Base-by-base conservation (phyloP, 306 rosid species). In the Gastrolobium bilobum region DNA sequence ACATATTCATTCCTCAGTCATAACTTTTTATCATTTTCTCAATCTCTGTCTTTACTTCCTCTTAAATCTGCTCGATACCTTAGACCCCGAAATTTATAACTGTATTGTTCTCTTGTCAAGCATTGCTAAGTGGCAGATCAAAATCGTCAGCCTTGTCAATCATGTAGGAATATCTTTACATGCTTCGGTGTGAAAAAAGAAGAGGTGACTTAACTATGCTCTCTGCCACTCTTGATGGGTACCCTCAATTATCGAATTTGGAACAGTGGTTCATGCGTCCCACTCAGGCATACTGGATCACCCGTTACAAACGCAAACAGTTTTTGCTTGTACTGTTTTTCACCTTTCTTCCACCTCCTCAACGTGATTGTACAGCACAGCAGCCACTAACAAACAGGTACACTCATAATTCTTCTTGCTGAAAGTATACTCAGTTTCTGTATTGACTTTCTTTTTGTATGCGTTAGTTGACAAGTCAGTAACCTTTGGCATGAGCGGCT, bases 211-310 rank as follows among this genome's bases (percentile, higher is more conserved):
- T 35, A 6, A 37, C 6, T 44, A 61, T 61, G 68, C 46, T 34
- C 2, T 61, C 68, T 20, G 26, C 26, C 6, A 26, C 7, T 56
- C 35, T 33, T 35, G 37, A 51, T 15, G 6, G 37, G 14, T 47
- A 29, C 37, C 7, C 59, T 15, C 14, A 52, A 48, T 20, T 5
- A 71, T 73, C 57, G 60, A 15, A 51, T 15, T 37, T 8, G 48
- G 74, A 69, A 50, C 44, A 61, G 68, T 42, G 79, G 20, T 74
- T 58, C 68, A 59, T n/a, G 60, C 31, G 30, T 37, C 13, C 9
- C 31, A 37, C 68, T 62, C 11, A 37, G 31, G 8, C 68, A 74
- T 33, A 35, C 10, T 44, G 37, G 44, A 54, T 71, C 38, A 39
- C 57, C 20, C 31, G 7, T 43, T 56, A 54, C 53, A 5, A 72